Conservation (phyloP, 768 basidiomycete genomes). For the Austroboletus festivus region DNA sequence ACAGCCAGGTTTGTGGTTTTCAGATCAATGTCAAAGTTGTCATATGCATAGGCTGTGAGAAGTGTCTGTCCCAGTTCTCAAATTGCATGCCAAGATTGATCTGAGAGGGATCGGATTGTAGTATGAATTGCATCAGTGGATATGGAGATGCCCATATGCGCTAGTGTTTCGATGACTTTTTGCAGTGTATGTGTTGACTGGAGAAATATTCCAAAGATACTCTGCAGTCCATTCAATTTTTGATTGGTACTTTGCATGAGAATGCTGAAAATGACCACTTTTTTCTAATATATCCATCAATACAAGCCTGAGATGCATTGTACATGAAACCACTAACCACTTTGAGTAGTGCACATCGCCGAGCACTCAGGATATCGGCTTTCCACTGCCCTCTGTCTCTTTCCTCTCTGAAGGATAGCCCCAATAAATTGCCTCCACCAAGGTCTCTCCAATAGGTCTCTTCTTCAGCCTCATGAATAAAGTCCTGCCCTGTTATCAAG, state of each 20-base stretch:
- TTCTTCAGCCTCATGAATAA: too few species aligned
- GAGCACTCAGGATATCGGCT: too few species aligned
- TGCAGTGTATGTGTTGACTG: neutral
- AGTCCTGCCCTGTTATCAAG: too few species aligned
- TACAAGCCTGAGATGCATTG: too few species aligned
- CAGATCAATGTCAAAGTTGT: neutral
- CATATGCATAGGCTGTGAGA: neutral
- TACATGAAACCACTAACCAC: too few species aligned
- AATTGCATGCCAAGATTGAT: neutral
- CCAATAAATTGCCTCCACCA: too few species aligned
- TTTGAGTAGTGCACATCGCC: too few species aligned
- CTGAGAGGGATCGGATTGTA: neutral
- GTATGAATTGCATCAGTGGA: neutral
- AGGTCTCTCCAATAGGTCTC: too few species aligned
- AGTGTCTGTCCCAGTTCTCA: neutral
- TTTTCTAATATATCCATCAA: neutral
- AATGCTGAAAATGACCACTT: neutral
- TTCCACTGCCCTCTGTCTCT: too few species aligned
- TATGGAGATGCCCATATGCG: neutral
- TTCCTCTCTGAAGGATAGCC: too few species aligned
- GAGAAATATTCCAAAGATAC: neutral
- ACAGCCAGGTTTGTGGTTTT: neutral
- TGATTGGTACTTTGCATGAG: neutral
- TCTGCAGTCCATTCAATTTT: neutral
- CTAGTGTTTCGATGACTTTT: neutral